Evolutionary conservation across 2,329 filamentous ascomycete species (phyloP).

Genomic region (Hypoxylon sp.): DNA sequence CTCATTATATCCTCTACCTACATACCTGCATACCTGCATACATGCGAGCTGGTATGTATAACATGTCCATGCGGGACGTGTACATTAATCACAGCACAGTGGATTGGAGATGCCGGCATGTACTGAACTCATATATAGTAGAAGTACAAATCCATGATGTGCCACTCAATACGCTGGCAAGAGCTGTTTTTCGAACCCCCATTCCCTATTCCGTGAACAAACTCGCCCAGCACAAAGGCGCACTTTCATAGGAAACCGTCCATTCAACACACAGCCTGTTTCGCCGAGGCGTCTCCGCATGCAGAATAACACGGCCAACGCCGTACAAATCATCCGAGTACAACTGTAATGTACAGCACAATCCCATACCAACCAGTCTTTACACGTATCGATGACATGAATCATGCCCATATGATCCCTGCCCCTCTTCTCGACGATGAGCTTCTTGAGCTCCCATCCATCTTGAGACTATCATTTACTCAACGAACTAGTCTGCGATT

Average conservation of each 20-base stretch:
- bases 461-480: constrained; percentile 9
- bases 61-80: background rate
- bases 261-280: constrained; percentile 27
- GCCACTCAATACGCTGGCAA: constrained; percentile 16
- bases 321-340: constrained; percentile 43
- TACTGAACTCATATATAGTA: constrained; percentile 3
- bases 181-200: constrained; percentile 13
- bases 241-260: constrained; percentile 12
- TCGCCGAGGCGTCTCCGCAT: constrained; percentile 38
- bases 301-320: constrained; percentile 36
- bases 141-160: background rate
- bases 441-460: constrained; percentile 23
- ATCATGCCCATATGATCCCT: constrained; percentile 38
- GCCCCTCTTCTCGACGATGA: constrained; percentile 22
- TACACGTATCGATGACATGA: constrained; percentile 41
- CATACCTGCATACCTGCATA: too few relatives aligned
- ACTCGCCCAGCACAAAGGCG: constrained; percentile 24
- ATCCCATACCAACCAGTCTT: constrained; percentile 39
- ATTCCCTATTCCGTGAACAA: constrained; percentile 33
- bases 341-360: constrained; percentile 42
- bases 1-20: background rate
- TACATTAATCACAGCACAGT: background rate
- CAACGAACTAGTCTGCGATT: constrained; percentile 11
- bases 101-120: constrained; percentile 7
- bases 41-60: too few relatives aligned